Conservation (phyloP, 2,329 filamentous ascomycete genomes). For the Scedosporium dehoogii region DNA sequence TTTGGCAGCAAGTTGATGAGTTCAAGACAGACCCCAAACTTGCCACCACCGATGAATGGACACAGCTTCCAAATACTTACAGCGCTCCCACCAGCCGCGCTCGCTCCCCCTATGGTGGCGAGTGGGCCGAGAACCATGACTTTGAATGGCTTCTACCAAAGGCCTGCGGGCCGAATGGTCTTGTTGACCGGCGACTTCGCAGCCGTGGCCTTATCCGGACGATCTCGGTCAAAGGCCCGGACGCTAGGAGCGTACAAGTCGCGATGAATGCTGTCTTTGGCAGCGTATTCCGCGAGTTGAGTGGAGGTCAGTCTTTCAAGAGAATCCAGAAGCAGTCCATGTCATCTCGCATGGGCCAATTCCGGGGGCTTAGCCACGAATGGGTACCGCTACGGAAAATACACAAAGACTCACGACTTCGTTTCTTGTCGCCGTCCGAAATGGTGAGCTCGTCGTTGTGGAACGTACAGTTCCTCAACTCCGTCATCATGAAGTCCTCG, state of each 20-base stretch:
- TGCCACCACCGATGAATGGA: slow-evolving; percentile 40
- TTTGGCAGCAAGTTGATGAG: slow-evolving; percentile 42
- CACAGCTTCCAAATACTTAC: slow-evolving; percentile 39
- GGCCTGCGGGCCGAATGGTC: slow-evolving; percentile 53
- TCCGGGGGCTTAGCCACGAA: slow-evolving; percentile 52
- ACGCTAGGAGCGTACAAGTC: slow-evolving; percentile 57
- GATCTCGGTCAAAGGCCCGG: slow-evolving; percentile 50
- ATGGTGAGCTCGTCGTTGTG: slow-evolving; percentile 65
- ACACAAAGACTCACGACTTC: slow-evolving; percentile 61
- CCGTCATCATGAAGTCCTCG: slow-evolving; percentile 63
- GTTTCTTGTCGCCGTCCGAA: slow-evolving; percentile 60
- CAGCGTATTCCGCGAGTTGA: slow-evolving; percentile 37
- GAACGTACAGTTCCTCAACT: slow-evolving; percentile 60
- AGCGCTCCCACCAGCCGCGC: slow-evolving; percentile 34
- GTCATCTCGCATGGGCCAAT: slow-evolving; percentile 16
- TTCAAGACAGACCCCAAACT: slow-evolving; percentile 29
- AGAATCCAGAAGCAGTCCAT: not conserved
- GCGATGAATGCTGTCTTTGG: slow-evolving; percentile 55
- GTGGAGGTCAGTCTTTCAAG: not conserved
- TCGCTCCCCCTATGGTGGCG: slow-evolving; percentile 35
- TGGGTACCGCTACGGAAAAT: slow-evolving; percentile 73
- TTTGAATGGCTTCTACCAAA: slow-evolving; percentile 58
- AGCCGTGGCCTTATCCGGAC: slow-evolving; percentile 63
- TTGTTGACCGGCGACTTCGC: slow-evolving; percentile 60
- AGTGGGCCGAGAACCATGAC: slow-evolving; percentile 36